Percentiles rank a stretch among this genome's conserved stretches.
These are phyloP conservation scores for Pseudopithomyces maydicus DNA, from an alignment of 2,329 filamentous ascomycete species.

Conservation along the genomic window DNA sequence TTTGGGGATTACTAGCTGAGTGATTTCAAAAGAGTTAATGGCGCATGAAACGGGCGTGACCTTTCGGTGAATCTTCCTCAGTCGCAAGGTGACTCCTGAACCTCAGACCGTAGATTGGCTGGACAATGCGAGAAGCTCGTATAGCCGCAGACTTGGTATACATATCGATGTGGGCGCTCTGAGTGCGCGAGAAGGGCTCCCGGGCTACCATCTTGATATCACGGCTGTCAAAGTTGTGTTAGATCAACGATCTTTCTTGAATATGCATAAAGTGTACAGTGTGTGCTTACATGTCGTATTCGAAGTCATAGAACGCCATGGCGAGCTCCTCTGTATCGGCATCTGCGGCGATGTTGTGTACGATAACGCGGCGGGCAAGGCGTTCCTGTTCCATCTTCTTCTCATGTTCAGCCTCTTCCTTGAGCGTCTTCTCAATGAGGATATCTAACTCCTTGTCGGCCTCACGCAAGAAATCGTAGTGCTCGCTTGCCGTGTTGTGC, in stretches of 20 bases:
- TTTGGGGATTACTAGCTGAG: too few relatives aligned
- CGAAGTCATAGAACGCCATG: constrained; percentile 18
- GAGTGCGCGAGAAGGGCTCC: constrained; percentile 25
- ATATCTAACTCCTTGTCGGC: constrained; percentile 14
- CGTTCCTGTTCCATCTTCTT: constrained; percentile 14
- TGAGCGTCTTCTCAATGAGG: constrained; percentile 13
- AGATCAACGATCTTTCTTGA: neutral
- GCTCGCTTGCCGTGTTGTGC: constrained; percentile 12
- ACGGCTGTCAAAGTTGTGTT: constrained; percentile 12
- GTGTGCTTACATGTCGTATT: constrained; percentile 21
- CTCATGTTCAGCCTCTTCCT: constrained; percentile 15
- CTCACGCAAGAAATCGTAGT: constrained; percentile 11
- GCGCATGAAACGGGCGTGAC: neutral
- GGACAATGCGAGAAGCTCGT: constrained; percentile 15
- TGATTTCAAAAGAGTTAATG: neutral
- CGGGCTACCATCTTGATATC: constrained; percentile 20
- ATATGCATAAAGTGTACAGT: too few relatives aligned
- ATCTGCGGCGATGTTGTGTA: constrained; percentile 34
- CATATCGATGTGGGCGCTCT: constrained; percentile 29
- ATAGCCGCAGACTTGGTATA: constrained; percentile 18
- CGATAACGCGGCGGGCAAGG: constrained; percentile 21
- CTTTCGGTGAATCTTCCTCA: neutral
- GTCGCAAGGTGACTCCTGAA: constrained; percentile 18
- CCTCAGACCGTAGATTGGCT: constrained; percentile 24
- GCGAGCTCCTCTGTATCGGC: constrained; percentile 22